Evolutionary conservation across 2,329 filamentous ascomycete genomes (phyloP), one percentile per base, ranked within the genome.

Genomic region (Claviceps pazoutovae): DNA sequence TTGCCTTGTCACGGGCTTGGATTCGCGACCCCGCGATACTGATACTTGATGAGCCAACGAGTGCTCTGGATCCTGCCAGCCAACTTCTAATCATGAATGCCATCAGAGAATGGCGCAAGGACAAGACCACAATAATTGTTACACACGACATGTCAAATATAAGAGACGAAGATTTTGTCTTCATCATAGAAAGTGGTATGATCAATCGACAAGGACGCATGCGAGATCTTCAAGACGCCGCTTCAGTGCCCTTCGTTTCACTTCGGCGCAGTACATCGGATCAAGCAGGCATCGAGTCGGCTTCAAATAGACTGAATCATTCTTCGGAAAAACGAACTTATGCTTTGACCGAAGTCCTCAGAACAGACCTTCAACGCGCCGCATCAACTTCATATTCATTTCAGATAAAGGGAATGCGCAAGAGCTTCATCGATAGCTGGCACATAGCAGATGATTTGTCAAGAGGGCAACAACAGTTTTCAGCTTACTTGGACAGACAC

Each of bases 141-240:
- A 96, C 93, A 0, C 91, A 97, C 61, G 88, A 97, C 56, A 77
- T 93, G 36, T 76, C 80, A 0, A 85, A 91, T 57, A 91, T 97
- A 9, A 64, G 69, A 4, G 69, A 79, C 0, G 65, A 81, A 0
- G 89, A 97, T 56, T 90, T 84, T 55, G 76, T 94, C 0, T 95
- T 90, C 57, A 76, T 95, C 11, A 70, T 97, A 62, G 83, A 91
- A 36, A 68, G 80, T 11, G 84, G 86, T 0, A 63, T 62, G 0
- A 71, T 95, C 0, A 75, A 84, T 0, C 80, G 89, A 59, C 72
- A 85, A 58, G 91, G 89, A 0, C 46, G 23, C 19, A 52, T 52
- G 47, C 17, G 26, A 30, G 36, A 49, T 7, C 26, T 51, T 17
- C 30, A 36, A n/a, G 30, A 39, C n/a, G 17, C n/a, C 19, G 38